Conservation (phyloP, 768 basidiomycete genomes). For the Phanerochaete sordida region DNA sequence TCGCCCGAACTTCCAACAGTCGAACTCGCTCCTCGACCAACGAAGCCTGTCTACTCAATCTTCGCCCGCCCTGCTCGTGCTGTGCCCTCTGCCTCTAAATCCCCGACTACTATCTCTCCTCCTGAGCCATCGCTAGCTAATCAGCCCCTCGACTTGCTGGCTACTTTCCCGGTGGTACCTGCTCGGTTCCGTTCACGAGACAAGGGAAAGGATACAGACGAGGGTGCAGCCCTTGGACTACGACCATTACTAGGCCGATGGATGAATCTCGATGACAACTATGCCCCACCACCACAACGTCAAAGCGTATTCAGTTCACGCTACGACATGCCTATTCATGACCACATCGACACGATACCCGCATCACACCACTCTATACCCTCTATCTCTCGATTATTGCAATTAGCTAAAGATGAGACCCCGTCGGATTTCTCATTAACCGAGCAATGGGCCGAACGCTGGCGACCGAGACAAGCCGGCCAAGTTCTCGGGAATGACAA, state of each 20-base stretch:
- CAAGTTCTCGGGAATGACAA: constrained; percentile 79
- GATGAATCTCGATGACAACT: too few relatives aligned
- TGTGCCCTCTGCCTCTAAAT: background rate
- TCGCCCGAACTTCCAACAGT: constrained; percentile 26
- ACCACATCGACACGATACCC: constrained; percentile 10
- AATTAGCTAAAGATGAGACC: background rate
- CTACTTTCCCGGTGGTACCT: background rate
- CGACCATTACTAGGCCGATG: background rate
- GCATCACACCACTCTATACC: constrained; percentile 6
- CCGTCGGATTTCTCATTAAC: constrained; percentile 19
- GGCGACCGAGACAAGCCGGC: constrained; percentile 67
- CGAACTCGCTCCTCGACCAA: constrained; percentile 9
- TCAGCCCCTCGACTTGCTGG: background rate
- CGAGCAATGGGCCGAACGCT: constrained; percentile 69
- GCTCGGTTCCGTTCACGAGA: background rate
- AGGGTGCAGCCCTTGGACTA: background rate
- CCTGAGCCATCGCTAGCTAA: background rate
- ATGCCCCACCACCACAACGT: background rate
- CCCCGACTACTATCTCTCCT: constrained; percentile 19
- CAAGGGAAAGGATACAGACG: constrained; percentile 1
- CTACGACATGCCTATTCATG: background rate
- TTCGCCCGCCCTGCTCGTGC: constrained; percentile 25
- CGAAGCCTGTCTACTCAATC: constrained; percentile 40
- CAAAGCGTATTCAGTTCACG: background rate
- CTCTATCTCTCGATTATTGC: constrained; percentile 3